Conservation (phyloP, 2,329 filamentous ascomycete species). For the Onygenales sp. region DNA sequence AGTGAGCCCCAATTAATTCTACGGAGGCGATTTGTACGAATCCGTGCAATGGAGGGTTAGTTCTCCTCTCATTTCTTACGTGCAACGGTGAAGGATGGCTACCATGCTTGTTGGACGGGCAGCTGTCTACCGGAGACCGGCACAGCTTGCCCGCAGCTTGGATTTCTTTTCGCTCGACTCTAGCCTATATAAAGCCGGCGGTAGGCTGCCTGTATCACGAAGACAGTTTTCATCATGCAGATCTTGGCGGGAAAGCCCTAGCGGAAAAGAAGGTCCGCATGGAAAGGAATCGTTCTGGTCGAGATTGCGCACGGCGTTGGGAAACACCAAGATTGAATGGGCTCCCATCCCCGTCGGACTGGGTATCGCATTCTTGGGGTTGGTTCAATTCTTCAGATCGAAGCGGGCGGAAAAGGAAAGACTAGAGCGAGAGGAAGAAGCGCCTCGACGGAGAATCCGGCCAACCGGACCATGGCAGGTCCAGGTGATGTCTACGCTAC, state of each 20-base stretch:
- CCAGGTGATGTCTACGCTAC: constrained; percentile 85
- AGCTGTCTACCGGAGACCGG: constrained; percentile 1
- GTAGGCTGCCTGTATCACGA: constrained; percentile 1
- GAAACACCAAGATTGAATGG: constrained; percentile 67
- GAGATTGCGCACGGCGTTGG: constrained; percentile 48
- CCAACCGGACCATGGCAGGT: constrained; percentile 89
- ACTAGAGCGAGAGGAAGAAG: constrained; percentile 39
- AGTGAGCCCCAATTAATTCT: not conserved
- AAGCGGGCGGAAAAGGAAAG: constrained; percentile 40
- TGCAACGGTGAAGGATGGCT: not conserved
- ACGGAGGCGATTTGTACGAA: not conserved
- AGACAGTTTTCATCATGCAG: constrained; percentile 31
- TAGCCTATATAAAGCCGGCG: constrained; percentile 4
- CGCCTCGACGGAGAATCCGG: constrained; percentile 54
- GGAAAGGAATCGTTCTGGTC: constrained; percentile 45
- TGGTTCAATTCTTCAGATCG: constrained; percentile 75
- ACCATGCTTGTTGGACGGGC: constrained; percentile 3
- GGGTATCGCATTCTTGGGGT: constrained; percentile 73
- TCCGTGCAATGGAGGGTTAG: not conserved
- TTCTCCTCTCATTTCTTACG: not conserved
- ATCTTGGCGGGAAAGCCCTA: constrained; percentile 27
- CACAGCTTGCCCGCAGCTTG: not conserved
- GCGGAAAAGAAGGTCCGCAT: constrained; percentile 28
- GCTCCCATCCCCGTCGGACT: constrained; percentile 81
- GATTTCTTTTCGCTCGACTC: too few relatives aligned